These are phyloP conservation scores for Protomyces inundatus DNA, from an alignment of 1,139 yeast genomes.

Conservation along the genomic window DNA sequence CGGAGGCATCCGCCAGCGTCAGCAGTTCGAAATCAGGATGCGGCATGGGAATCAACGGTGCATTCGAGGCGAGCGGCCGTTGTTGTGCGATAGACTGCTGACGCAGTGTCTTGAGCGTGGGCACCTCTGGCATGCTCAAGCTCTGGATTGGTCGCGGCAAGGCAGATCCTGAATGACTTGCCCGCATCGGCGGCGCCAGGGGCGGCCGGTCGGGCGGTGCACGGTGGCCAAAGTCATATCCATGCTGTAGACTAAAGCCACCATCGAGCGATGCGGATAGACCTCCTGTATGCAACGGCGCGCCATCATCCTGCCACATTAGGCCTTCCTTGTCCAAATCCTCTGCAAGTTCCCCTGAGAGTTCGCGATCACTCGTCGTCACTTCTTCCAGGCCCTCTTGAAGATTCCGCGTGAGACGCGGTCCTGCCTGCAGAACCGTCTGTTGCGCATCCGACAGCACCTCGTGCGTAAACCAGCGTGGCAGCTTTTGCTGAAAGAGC, in stretches of 20 bases:
- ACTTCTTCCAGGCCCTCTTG: background rate
- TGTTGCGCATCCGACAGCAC: slow-evolving; percentile 24
- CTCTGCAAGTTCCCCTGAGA: background rate
- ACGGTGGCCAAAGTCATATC: background rate
- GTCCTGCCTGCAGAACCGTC: slow-evolving; percentile 3
- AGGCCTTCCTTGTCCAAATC: slow-evolving; percentile 4
- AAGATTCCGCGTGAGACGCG: background rate
- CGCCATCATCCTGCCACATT: slow-evolving; percentile 2
- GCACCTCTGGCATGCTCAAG: background rate
- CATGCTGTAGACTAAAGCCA: background rate
- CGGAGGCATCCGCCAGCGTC: slow-evolving; percentile 22
- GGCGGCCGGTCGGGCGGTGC: slow-evolving; percentile 4
- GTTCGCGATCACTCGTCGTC: background rate
- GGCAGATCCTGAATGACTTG: background rate
- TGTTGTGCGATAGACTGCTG: background rate
- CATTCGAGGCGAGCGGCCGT: background rate
- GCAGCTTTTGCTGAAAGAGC: slow-evolving; percentile 23
- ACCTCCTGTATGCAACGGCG: background rate
- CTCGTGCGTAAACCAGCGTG: slow-evolving; percentile 22
- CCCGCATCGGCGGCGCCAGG: background rate
- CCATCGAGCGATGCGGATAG: background rate
- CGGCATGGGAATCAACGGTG: background rate
- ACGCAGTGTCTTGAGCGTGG: background rate
- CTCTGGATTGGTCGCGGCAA: background rate
- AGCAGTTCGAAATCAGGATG: slow-evolving; percentile 27